Percentiles rank a stretch among this genome's conserved stretches.
Conservation (phyloP, 495 filamentous ascomycete species). For the Cairneyella variabilis region DNA sequence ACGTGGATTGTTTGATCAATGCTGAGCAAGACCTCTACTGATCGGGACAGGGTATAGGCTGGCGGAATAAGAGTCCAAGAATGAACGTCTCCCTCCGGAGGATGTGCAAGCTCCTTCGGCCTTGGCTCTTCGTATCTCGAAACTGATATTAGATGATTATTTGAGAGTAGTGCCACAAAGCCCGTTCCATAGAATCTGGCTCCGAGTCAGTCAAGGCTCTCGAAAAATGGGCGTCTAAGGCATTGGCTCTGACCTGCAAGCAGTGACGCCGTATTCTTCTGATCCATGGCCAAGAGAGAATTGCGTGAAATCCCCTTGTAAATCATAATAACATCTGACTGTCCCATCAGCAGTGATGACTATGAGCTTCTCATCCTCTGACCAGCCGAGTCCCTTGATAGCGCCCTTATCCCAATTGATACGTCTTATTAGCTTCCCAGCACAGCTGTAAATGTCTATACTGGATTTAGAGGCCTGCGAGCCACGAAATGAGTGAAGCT, state of each 20-base stretch:
- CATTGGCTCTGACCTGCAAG: slow-evolving; percentile 64
- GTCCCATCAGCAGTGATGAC: slow-evolving; percentile 86
- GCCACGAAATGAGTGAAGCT: slow-evolving; percentile 72
- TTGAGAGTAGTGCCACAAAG: slow-evolving; percentile 87
- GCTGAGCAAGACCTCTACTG: slow-evolving; percentile 88
- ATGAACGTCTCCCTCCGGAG: slow-evolving; percentile 73
- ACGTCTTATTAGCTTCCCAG: slow-evolving; percentile 72
- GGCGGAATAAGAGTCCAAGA: slow-evolving; percentile 91
- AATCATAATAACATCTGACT: slow-evolving; percentile 85
- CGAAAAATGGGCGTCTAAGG: not conserved
- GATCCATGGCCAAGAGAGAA: slow-evolving; percentile 92
- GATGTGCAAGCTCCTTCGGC: slow-evolving; percentile 73
- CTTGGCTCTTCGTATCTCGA: slow-evolving; percentile 87
- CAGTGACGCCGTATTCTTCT: slow-evolving; percentile 80
- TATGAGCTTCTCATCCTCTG: slow-evolving; percentile 89
- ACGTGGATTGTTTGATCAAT: slow-evolving; percentile 81
- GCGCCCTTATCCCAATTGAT: slow-evolving; percentile 85
- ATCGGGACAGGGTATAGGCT: slow-evolving; percentile 84
- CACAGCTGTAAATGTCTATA: slow-evolving; percentile 92
- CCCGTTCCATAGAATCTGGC: slow-evolving; percentile 76
- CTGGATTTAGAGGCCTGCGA: slow-evolving; percentile 69
- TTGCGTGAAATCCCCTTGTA: slow-evolving; percentile 91
- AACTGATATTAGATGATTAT: slow-evolving; percentile 84
- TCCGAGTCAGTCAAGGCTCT: slow-evolving; percentile 1
- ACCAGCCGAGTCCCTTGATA: slow-evolving; percentile 91